phyloP scores from a whole-genome alignment of 257 asterid species.

The Capsicum rhomboideum region DNA sequence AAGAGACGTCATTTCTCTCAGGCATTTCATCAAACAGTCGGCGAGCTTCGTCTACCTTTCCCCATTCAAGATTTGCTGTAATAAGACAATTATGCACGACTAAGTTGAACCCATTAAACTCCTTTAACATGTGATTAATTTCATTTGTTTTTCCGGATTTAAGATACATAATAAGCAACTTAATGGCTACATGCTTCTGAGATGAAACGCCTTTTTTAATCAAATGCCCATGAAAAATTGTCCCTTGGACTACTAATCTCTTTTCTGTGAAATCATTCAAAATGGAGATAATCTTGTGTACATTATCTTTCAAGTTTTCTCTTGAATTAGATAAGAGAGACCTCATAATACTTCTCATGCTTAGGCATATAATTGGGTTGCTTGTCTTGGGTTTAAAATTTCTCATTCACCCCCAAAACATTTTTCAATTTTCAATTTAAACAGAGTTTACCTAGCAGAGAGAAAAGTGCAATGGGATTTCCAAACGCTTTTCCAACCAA shows the following conservation, averaged over 20 bases:
- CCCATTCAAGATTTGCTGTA: constrained; percentile 43
- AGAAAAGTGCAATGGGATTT: neutral
- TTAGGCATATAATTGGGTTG: neutral
- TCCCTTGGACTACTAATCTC: constrained; percentile 30
- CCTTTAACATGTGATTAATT: constrained; percentile 53
- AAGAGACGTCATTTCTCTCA: constrained; percentile 61
- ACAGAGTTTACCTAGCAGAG: too few species aligned
- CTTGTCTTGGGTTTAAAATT: neutral
- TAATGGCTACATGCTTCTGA: constrained; percentile 45
- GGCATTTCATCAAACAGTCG: constrained; percentile 84
- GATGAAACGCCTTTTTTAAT: constrained; percentile 62
- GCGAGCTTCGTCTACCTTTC: constrained; percentile 34
- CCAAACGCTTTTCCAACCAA: too few species aligned
- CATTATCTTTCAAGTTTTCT: constrained; percentile 23
- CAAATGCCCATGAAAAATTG: constrained; percentile 56
- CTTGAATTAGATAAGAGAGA: constrained; percentile 28
- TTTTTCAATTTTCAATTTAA: neutral
- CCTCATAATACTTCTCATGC: constrained; percentile 6
- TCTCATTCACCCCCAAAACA: neutral
- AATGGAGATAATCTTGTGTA: constrained; percentile 23
- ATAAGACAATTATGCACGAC: constrained; percentile 70
- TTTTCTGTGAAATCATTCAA: constrained; percentile 32
- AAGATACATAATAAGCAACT: constrained; percentile 54
- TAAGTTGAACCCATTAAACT: constrained; percentile 60
- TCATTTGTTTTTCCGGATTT: constrained; percentile 38